phyloP scores from a whole-genome alignment of 2,329 filamentous ascomycete species.

The Drechslerella dactyloides region DNA sequence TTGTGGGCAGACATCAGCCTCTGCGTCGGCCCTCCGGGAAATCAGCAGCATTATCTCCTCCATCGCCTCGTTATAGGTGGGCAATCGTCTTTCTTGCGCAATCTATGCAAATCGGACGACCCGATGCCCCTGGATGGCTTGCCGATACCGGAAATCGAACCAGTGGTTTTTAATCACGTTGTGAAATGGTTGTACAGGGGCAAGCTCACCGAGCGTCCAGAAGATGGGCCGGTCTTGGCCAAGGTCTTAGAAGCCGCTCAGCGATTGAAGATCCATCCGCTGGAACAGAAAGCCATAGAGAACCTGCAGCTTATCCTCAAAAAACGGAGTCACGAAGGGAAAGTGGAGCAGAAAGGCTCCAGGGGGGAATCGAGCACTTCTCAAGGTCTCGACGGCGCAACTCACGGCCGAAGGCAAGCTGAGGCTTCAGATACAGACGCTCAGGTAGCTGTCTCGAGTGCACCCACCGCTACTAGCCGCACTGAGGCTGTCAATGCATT shows the following conservation, averaged over 20 bases:
- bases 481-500: too few species aligned
- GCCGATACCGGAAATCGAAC: constrained; percentile 15
- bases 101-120: constrained; percentile 3
- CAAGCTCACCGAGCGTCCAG: not conserved
- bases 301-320: constrained; percentile 5
- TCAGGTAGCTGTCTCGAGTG: too few species aligned
- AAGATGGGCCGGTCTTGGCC: constrained; percentile 11
- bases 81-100: constrained; percentile 14
- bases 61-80: constrained; percentile 27
- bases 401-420: too few species aligned
- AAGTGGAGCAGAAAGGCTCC: not conserved
- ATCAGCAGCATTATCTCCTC: constrained; percentile 5
- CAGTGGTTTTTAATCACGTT: constrained; percentile 32
- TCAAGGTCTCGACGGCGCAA: not conserved
- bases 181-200: constrained; percentile 40
- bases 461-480: too few species aligned
- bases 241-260: constrained; percentile 24
- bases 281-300: constrained; percentile 3
- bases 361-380: not conserved
- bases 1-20: constrained; percentile 29
- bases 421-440: too few species aligned
- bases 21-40: constrained; percentile 1
- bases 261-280: constrained; percentile 9
- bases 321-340: constrained; percentile 14
- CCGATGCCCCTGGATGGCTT: not conserved